A percentile compares a stretch with the other conserved stretches of the same genome.
Evolutionary conservation across 352 stramenopile species (phyloP).

Genomic region (Globisporangium parvum): DNA sequence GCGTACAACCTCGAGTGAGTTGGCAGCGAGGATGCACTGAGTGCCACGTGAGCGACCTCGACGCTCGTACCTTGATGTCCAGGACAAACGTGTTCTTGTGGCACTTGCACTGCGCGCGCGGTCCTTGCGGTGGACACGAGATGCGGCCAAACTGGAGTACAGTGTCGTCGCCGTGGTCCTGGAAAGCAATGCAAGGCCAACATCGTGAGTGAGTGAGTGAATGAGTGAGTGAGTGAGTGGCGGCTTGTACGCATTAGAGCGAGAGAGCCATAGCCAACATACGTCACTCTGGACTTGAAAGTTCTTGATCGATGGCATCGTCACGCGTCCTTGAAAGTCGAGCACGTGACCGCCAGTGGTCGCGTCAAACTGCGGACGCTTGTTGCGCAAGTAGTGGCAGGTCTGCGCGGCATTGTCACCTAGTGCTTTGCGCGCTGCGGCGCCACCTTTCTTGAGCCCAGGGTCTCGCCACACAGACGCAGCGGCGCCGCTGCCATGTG

Average conservation of each 20-base stretch:
- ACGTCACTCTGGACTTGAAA: slow-evolving; percentile 63
- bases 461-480: slow-evolving; percentile 26
- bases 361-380: slow-evolving; percentile 57
- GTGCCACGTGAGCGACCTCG: too few species aligned
- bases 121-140: slow-evolving; percentile 44
- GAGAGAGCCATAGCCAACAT: slow-evolving; percentile 23
- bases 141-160: slow-evolving; percentile 61
- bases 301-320: slow-evolving; percentile 68
- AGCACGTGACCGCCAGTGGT: slow-evolving; percentile 49
- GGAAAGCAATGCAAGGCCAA: neutral
- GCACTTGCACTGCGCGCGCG: slow-evolving; percentile 47
- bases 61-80: slow-evolving; percentile 12
- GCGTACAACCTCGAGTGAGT: too few species aligned
- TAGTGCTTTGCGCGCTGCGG: slow-evolving; percentile 16
- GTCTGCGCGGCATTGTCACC: slow-evolving; percentile 41
- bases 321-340: slow-evolving; percentile 59
- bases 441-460: slow-evolving; percentile 4
- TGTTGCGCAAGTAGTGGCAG: slow-evolving; percentile 87
- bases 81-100: slow-evolving; percentile 30
- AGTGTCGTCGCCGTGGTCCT: slow-evolving; percentile 32
- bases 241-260: neutral
- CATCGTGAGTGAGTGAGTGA: neutral
- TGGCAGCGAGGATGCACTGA: too few species aligned
- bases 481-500: slow-evolving; percentile 21
- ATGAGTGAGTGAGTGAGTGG: neutral